Base-by-base conservation (phyloP, 768 basidiomycete genomes). In the Amylocystis lapponica region DNA sequence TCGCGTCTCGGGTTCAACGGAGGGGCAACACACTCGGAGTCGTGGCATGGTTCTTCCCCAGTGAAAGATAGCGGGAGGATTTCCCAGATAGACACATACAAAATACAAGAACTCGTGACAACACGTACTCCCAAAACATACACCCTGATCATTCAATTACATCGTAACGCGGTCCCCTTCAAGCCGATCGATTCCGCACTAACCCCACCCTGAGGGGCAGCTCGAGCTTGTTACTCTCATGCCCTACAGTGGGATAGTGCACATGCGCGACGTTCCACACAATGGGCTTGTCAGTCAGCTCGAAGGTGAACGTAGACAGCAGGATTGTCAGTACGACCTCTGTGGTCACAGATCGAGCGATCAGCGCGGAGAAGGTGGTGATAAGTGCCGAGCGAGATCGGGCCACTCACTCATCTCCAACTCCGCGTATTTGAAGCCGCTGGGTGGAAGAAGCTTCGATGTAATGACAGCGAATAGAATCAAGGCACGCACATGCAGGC, bases 361-460 rank as follows among this genome's bases (percentile, higher is more conserved):
- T n/a, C 29, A 30, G 29, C 9, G n/a, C n/a, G n/a, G 29, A 30
- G n/a, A 30, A 30, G n/a, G 29, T 9, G n/a, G 29, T 30, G n/a
- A 9, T 30, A n/a, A 30, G 29, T 9, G n/a, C 29, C 29, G n/a
- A 30, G 29, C n/a, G 29, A 9, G n/a, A 35, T 19, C 34, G 36
- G 19, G 19, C 7, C 17, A 23, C 36, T 9, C 17, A 69, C 70
- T 72, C 59, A 69, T 70, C 47, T 69, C 69, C 12, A 72, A 52
- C 45, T 68, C 64, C 1, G 69, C 64, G 51, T 69, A 70, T 44
- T 70, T 69, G 60, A 71, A 71, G 35, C 70, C 70, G 23, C 65
- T 68, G 46, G 5, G 27, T 14, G n/a, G 3, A 16, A 13, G 7
- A 27, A 10, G 33, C n/a, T 30, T n/a, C 13, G 13, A 12, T 35